Percentiles rank a stretch among this genome's conserved stretches.
These are phyloP conservation scores for Alternaria metachromatica DNA, from an alignment of 2,329 filamentous ascomycete species.

Conservation along the genomic window DNA sequence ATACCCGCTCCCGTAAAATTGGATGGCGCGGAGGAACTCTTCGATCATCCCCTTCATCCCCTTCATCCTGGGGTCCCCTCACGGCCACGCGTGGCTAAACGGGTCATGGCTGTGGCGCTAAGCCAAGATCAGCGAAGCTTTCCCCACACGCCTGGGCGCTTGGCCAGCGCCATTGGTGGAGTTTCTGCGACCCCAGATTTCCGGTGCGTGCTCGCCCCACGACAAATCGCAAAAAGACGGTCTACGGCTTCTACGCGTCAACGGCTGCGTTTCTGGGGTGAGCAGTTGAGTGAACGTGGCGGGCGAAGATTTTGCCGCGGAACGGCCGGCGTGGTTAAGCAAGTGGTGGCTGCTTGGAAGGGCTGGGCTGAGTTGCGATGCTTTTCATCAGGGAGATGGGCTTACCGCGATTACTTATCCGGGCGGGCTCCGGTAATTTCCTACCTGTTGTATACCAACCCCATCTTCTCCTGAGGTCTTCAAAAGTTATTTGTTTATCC, in stretches of 20 bases:
- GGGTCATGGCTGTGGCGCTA: constrained; percentile 14
- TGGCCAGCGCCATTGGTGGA: constrained; percentile 34
- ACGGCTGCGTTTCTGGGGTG: not conserved
- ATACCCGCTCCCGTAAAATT: not conserved
- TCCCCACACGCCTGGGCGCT: constrained; percentile 12
- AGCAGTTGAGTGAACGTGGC: not conserved
- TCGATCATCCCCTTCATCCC: constrained; percentile 23
- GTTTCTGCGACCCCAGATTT: constrained; percentile 16
- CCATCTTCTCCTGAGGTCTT: no score
- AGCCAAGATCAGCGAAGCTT: constrained; percentile 21
- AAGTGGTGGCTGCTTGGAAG: not conserved
- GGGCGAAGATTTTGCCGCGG: not conserved
- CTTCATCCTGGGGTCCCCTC: constrained; percentile 14
- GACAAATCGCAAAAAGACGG: not conserved
- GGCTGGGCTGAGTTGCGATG: not conserved
- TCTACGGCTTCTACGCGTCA: not conserved
- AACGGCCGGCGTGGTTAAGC: not conserved
- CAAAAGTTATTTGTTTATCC: not conserved
- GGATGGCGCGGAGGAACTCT: constrained; percentile 24
- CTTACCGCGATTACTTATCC: not conserved
- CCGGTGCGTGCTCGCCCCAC: not conserved
- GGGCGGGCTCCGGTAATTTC: not conserved
- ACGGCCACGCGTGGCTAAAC: constrained; percentile 25
- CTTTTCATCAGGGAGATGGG: not conserved
- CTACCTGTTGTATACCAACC: not conserved